These are phyloP conservation scores for Populus nigra DNA, from an alignment of 345 rosid species.

Conservation along the genomic window DNA sequence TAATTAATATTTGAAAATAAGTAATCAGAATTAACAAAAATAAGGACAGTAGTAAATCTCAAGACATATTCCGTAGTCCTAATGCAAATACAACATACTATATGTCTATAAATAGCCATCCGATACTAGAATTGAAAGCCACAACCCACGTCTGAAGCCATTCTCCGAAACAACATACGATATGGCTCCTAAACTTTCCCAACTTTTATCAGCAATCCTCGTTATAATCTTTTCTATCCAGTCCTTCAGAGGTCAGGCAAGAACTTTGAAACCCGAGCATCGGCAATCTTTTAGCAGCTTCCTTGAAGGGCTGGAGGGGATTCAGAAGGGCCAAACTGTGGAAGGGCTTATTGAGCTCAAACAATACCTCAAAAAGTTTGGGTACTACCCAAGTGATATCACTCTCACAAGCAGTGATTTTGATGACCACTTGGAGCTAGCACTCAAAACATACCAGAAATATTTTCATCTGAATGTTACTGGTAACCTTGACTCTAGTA, in stretches of 20 bases:
- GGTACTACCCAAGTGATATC: slow-evolving; percentile 3
- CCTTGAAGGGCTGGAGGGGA: background rate
- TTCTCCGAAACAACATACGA: background rate
- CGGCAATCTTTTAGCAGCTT: background rate
- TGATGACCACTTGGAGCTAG: background rate
- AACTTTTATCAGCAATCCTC: background rate
- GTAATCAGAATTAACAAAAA: too few species aligned
- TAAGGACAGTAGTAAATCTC: too few species aligned
- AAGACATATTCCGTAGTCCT: background rate
- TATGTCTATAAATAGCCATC: background rate
- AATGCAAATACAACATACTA: too few species aligned
- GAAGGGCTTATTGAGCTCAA: slow-evolving; percentile 11
- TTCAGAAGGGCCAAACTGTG: slow-evolving; percentile 7
- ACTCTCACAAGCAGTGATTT: background rate
- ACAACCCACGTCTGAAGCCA: background rate
- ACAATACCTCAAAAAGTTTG: slow-evolving; percentile 6
- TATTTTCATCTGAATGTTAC: background rate
- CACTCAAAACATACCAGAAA: background rate
- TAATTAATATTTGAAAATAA: too few species aligned
- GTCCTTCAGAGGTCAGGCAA: background rate
- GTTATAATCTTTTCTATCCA: background rate
- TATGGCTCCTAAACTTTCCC: background rate
- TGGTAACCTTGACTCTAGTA: background rate
- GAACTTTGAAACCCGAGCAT: background rate
- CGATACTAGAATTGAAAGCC: background rate